Conservation (phyloP, 2,329 filamentous ascomycete genomes). For the Fusarium ramigenum region DNA sequence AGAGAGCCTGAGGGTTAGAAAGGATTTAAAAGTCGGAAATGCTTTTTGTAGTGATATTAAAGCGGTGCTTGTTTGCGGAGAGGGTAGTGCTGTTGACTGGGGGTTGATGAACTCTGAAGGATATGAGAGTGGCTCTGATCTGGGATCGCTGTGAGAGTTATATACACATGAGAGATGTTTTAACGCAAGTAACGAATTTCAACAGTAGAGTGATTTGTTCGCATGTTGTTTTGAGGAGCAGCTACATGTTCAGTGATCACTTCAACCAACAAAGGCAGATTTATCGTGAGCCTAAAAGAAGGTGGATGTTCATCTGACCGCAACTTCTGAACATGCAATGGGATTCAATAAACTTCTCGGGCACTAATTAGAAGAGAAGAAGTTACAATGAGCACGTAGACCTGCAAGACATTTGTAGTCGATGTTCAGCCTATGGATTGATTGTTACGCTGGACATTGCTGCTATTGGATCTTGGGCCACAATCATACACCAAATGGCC, state of each 20-base stretch:
- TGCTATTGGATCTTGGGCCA: no score
- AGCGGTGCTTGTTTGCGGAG: background rate
- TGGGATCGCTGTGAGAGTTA: background rate
- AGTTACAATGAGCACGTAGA: rapidly evolving
- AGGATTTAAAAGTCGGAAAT: background rate
- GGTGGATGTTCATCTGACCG: rapidly evolving
- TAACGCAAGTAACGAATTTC: rapidly evolving
- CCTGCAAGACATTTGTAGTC: background rate
- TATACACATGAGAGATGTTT: background rate
- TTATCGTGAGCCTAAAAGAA: background rate
- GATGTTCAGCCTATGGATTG: background rate
- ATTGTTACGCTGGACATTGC: background rate
- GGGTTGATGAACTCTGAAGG: background rate
- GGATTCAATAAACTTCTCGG: rapidly evolving
- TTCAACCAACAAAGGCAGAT: background rate
- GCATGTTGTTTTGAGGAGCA: background rate
- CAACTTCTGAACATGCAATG: background rate
- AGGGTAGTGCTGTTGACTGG: background rate
- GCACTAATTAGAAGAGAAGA: rapidly evolving
- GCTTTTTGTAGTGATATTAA: background rate
- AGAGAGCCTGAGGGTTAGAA: no score
- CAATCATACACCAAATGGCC: background rate
- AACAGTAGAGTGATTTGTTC: background rate
- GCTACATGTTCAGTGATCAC: background rate
- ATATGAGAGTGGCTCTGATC: background rate